phyloP scores from a whole-genome alignment of 805 yeast genomes.

The Sugiyamaella chiloensis region DNA sequence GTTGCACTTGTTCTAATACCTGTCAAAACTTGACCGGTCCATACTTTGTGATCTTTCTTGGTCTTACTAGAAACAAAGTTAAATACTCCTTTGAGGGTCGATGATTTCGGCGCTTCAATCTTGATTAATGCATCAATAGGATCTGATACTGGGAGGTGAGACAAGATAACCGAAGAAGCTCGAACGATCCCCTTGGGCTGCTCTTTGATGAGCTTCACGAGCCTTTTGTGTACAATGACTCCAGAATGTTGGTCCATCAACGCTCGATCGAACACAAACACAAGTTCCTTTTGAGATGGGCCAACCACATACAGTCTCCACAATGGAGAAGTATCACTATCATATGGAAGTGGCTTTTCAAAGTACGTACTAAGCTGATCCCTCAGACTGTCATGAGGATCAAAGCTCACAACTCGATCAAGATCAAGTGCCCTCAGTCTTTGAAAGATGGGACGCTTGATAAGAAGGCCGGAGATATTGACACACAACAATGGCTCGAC shows the following conservation, averaged over 20 bases:
- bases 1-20: background rate
- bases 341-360: constrained; percentile 7
- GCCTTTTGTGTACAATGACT: constrained; percentile 15
- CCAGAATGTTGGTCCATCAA: constrained; percentile 21
- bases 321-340: constrained; percentile 7
- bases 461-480: constrained; percentile 9
- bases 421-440: constrained; percentile 7
- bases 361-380: background rate
- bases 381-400: constrained; percentile 1
- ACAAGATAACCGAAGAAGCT: constrained; percentile 1
- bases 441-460: constrained; percentile 9
- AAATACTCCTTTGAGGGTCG: background rate
- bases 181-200: background rate
- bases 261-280: constrained; percentile 20
- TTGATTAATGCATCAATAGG: background rate
- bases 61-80: background rate
- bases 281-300: constrained; percentile 5
- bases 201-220: constrained; percentile 4
- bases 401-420: constrained; percentile 11
- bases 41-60: constrained; percentile 1
- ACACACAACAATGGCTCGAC: constrained; percentile 14
- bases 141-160: background rate
- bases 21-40: background rate
- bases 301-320: constrained; percentile 14
- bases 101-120: background rate